Conservation (phyloP, 495 filamentous ascomycete genomes). For the Apodospora peruviana region DNA sequence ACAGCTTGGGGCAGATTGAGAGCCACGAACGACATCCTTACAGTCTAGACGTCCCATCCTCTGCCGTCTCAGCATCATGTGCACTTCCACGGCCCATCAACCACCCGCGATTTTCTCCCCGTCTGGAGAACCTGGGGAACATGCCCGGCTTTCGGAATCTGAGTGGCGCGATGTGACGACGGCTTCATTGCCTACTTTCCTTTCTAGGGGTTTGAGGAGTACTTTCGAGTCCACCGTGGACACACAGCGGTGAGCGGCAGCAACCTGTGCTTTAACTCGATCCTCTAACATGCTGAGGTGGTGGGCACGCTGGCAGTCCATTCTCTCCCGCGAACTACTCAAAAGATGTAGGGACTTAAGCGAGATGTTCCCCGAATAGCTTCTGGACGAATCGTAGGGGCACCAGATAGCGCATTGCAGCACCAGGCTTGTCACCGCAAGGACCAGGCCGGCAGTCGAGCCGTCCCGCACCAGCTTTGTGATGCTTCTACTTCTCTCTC, state of each 20-base stretch:
- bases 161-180: slow-evolving; percentile 16
- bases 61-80: slow-evolving; percentile 19
- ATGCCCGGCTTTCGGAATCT: neutral
- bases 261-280: neutral
- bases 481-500: neutral
- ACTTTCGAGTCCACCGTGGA: neutral
- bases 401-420: neutral
- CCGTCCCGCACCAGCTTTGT: slow-evolving; percentile 19
- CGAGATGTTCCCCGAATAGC: neutral
- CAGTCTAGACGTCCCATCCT: slow-evolving; percentile 16
- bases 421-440: neutral
- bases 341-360: neutral
- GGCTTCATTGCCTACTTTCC: slow-evolving; percentile 4
- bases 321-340: neutral
- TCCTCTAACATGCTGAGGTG: neutral
- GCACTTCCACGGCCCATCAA: slow-evolving; percentile 4
- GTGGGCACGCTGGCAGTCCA: neutral
- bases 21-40: no score
- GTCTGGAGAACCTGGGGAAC: no score
- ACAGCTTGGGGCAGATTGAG: no score
- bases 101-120: neutral
- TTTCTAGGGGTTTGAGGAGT: neutral
- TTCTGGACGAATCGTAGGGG: neutral
- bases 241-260: neutral
- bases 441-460: slow-evolving; percentile 16